Base-by-base conservation (phyloP, 2,329 filamentous ascomycete genomes). In the Fusarium sp. region DNA sequence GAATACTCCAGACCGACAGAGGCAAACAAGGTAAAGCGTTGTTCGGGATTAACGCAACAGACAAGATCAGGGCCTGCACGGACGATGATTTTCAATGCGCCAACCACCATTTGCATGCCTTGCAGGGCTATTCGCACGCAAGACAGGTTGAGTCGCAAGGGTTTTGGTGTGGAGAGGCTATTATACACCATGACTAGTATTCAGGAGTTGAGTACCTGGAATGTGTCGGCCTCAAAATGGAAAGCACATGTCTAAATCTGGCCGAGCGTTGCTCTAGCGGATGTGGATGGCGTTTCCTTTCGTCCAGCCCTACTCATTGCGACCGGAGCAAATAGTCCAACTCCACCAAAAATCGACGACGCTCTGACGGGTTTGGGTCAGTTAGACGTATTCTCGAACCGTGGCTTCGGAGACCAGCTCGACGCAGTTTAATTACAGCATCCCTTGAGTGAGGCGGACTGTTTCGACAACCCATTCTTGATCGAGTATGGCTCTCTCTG, bases 81-180 rank as follows among this genome's bases (percentile, higher is more conserved):
- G 71, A 61, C 69, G 59, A 64, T 49, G 50, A 60, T 73, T 63
- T 70, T 63, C 55, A 72, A 75, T 64, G 73, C 71, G 57, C 60
- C 60, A 54, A 53, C 64, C 56, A 67, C 55, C 38, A 38, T 26
- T 44, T 68, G 30, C 57, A 52, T 57, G 32, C 41, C 46, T 64
- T 23, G n/a, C 13, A 23, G 35, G 32, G 17, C 35, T 48, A 44
- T 46, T 58, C 37, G 17, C 7, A 30, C 30, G 30, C 30, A 49
- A 42, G 50, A 54, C 58, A 57, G 33, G 46, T 30, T 54, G 27
- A 41, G 35, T 42, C 46, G 48, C 33, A 41, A 55, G 59, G 71
- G 44, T 63, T 60, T 69, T 57, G 52, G 13, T 53, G 58, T 69
- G 67, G 49, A 41, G 54, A 55, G 63, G 37, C 32, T 20, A 40